Evolutionary conservation across 179 eudicot species (phyloP).

Genomic region (Actinidia arguta): DNA sequence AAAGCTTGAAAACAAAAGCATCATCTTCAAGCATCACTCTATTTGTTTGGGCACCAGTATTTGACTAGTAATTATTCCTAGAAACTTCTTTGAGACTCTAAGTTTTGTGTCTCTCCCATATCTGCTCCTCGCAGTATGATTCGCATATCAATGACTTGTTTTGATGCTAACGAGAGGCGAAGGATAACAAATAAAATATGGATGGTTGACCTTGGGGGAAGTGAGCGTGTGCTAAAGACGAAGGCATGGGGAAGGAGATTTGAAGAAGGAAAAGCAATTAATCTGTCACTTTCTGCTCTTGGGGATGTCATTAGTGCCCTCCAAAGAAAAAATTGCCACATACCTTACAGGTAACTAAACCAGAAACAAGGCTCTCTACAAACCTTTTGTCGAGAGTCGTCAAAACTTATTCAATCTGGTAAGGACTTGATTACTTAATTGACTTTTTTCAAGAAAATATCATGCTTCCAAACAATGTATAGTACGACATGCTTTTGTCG

Average conservation of each 20-base stretch:
- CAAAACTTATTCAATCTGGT: background rate
- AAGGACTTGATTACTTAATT: background rate
- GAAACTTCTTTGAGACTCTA: conserved; percentile 11
- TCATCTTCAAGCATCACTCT: background rate
- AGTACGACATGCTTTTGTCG: too few species aligned
- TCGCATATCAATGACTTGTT: conserved; percentile 30
- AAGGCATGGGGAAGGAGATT: conserved; percentile 34
- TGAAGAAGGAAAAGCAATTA: conserved; percentile 41
- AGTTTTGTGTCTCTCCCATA: background rate
- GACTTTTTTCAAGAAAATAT: background rate
- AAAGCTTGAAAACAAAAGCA: conserved; percentile 5
- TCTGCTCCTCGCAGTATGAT: conserved; percentile 30
- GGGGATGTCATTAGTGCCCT: conserved; percentile 40
- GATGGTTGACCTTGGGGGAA: conserved; percentile 40
- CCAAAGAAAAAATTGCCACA: conserved; percentile 31
- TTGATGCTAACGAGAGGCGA: conserved; percentile 28
- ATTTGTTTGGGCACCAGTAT: background rate
- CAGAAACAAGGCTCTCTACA: background rate
- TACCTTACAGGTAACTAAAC: conserved; percentile 31
- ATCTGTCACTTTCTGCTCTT: conserved; percentile 36
- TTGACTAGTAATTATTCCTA: background rate
- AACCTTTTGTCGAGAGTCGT: background rate
- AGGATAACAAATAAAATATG: conserved; percentile 33
- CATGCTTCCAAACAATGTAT: background rate
- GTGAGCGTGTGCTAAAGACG: conserved; percentile 36